These are phyloP conservation scores for Pleurotus cornucopiae DNA, from an alignment of 768 basidiomycete species.

Conservation along the genomic window DNA sequence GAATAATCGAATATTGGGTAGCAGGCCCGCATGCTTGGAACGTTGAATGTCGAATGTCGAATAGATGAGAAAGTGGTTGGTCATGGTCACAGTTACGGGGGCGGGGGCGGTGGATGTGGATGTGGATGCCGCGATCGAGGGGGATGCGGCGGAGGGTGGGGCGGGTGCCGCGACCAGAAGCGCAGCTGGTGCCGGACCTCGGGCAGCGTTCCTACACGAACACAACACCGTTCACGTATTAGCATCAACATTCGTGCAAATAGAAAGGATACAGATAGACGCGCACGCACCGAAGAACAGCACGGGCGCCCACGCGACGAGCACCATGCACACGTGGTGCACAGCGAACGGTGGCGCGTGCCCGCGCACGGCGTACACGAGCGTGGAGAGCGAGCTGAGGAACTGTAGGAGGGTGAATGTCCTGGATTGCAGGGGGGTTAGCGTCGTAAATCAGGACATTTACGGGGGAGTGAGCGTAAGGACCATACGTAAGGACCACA, in stretches of 20 bases:
- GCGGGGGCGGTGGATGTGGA: not conserved
- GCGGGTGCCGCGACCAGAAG: not conserved
- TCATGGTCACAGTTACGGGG: no score
- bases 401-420: constrained; percentile 43
- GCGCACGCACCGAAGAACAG: constrained; percentile 45
- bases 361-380: constrained; percentile 43
- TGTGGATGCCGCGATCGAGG: not conserved
- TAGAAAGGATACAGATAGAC: not conserved
- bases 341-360: constrained; percentile 53
- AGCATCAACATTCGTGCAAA: not conserved
- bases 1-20: no score
- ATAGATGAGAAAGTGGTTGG: not conserved
- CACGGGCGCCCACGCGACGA: constrained; percentile 57
- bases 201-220: not conserved
- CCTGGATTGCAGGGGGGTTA: not conserved
- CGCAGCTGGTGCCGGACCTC: constrained; percentile 1
- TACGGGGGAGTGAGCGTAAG: no score
- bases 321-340: constrained; percentile 58
- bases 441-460: no score
- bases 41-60: no score
- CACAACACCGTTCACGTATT: not conserved
- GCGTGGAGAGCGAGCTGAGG: constrained; percentile 44
- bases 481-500: no score
- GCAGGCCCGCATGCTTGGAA: no score
- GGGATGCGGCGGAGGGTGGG: not conserved